These are phyloP conservation scores for Colletotrichum sp. DNA, from an alignment of 2,329 filamentous ascomycete genomes.

Conservation along the genomic window DNA sequence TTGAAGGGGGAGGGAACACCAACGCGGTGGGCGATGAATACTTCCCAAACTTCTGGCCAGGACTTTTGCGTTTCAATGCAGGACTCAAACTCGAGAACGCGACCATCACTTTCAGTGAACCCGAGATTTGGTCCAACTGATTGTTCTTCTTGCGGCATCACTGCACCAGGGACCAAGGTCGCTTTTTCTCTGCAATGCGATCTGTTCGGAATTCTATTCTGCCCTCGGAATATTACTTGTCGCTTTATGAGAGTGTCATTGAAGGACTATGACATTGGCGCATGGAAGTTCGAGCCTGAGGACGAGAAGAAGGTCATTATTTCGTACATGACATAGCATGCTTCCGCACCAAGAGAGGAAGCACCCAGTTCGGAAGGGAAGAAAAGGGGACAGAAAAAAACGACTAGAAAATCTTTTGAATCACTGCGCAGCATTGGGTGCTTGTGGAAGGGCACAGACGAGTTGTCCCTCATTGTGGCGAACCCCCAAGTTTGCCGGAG, in stretches of 20 bases:
- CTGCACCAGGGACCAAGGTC: not conserved
- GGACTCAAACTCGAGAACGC: not conserved
- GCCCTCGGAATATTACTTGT: not conserved
- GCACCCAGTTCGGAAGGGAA: not conserved
- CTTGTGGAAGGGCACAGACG: not conserved
- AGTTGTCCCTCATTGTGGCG: not conserved
- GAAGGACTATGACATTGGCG: not conserved
- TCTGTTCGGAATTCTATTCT: not conserved
- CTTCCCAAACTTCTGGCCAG: constrained; percentile 8
- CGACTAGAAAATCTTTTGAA: not conserved
- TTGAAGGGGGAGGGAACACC: not conserved
- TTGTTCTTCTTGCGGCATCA: not conserved
- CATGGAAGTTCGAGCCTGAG: not conserved
- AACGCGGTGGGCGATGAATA: constrained; percentile 5
- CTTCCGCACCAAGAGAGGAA: not conserved
- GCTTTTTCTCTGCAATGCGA: not conserved
- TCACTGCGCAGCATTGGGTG: not conserved
- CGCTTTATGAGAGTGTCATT: not conserved
- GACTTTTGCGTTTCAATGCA: not conserved
- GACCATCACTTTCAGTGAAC: not conserved
- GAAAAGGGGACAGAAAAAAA: not conserved
- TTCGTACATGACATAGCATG: not conserved
- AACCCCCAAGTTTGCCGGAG: not conserved
- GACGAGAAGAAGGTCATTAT: not conserved
- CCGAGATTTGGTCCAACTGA: not conserved